phyloP scores from a whole-genome alignment of 306 rosid genomes.

The Comarum palustre region DNA sequence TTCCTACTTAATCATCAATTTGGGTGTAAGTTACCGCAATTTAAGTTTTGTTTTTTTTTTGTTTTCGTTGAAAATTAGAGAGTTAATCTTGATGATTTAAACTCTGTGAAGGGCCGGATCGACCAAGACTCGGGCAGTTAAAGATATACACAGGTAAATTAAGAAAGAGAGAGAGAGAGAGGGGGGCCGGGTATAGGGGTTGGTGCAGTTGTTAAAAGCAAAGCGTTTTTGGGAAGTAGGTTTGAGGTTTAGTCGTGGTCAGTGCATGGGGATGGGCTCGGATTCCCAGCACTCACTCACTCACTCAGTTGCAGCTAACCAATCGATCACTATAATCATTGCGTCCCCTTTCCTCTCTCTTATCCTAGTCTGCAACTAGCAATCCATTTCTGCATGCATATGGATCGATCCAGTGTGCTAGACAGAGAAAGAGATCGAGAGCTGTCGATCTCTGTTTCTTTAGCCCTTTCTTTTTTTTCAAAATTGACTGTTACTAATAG shows the following conservation, averaged over 20 bases:
- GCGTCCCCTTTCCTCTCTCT: slow-evolving; percentile 22
- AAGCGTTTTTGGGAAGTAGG: slow-evolving; percentile 36
- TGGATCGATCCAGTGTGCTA: background rate
- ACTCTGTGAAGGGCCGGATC: slow-evolving; percentile 9
- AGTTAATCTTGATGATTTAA: background rate
- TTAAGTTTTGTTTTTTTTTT: too few relatives aligned
- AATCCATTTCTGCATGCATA: slow-evolving; percentile 15
- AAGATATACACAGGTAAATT: background rate
- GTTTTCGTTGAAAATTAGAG: too few relatives aligned
- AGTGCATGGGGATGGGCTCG: slow-evolving; percentile 57
- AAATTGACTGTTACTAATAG: slow-evolving; percentile 37
- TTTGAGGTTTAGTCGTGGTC: slow-evolving; percentile 55
- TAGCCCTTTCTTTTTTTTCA: slow-evolving; percentile 28
- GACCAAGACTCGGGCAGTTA: slow-evolving; percentile 42
- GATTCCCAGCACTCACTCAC: slow-evolving; percentile 21
- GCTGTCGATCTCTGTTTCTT: slow-evolving; percentile 18
- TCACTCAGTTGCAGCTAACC: slow-evolving; percentile 4
- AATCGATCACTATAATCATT: slow-evolving; percentile 40
- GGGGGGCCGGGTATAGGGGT: background rate
- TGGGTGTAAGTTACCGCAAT: too few relatives aligned
- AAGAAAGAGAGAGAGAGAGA: background rate
- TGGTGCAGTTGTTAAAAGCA: slow-evolving; percentile 32
- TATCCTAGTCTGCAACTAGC: slow-evolving; percentile 26
- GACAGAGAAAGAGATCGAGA: background rate
- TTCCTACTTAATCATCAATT: too few relatives aligned